Evolutionary conservation across 495 filamentous ascomycete genomes (phyloP).

Genomic region (Aspergillus mulundensis): DNA sequence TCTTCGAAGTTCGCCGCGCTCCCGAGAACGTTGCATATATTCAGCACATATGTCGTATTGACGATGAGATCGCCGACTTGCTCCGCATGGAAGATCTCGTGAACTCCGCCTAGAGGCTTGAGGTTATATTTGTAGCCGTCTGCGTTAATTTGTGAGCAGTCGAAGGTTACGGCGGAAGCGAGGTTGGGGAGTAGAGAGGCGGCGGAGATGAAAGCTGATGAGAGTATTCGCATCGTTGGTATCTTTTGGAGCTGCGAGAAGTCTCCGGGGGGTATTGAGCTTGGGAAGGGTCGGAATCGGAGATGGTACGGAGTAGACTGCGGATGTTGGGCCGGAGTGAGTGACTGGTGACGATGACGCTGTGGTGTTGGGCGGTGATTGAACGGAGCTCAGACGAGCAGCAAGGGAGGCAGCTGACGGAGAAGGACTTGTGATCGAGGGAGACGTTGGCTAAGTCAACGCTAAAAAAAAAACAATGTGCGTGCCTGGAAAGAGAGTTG

Average conservation of each 20-base stretch:
- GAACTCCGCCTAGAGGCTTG: conserved; percentile 63
- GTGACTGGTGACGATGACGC: conserved; percentile 12
- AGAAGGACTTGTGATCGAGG: conserved; percentile 4
- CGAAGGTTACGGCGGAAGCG: conserved; percentile 44
- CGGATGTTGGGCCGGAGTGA: background rate
- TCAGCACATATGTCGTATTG: conserved; percentile 86
- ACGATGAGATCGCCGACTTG: conserved; percentile 41
- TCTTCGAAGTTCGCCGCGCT: conserved; percentile 56
- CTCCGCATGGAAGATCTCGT: conserved; percentile 59
- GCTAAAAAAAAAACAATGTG: background rate
- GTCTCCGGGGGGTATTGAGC: background rate
- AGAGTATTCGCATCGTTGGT: conserved; percentile 40
- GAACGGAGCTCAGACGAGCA: conserved; percentile 4
- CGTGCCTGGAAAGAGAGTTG: background rate
- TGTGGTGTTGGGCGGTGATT: conserved; percentile 8
- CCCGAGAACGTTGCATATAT: conserved; percentile 68
- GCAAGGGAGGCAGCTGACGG: conserved; percentile 12
- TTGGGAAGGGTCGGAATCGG: background rate
- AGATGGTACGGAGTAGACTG: background rate
- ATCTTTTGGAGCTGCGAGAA: conserved; percentile 2
- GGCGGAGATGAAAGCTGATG: conserved; percentile 43
- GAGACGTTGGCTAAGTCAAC: background rate
- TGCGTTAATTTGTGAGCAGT: conserved; percentile 59
- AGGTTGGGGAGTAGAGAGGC: conserved; percentile 35
- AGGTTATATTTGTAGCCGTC: conserved; percentile 63